Conservation (phyloP, 768 basidiomycete species). For the Trametes meyenii region DNA sequence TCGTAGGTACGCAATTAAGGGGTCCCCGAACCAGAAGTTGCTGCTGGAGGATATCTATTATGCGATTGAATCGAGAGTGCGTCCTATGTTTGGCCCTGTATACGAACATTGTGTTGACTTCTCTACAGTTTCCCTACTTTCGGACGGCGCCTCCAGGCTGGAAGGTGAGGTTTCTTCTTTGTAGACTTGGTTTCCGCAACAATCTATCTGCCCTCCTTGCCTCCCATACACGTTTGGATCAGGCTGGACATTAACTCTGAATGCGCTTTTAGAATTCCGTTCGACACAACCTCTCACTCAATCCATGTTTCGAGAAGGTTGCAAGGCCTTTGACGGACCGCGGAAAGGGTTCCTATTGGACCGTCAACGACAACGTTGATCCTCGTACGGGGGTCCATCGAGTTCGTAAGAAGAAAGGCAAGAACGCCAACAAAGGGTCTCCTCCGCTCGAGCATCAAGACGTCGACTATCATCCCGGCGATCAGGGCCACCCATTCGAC, state of each 20-base stretch:
- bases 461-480: constrained; percentile 63
- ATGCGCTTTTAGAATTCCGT: constrained; percentile 79
- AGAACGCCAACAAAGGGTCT: constrained; percentile 51
- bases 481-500: constrained; percentile 47
- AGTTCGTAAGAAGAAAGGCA: constrained; percentile 84
- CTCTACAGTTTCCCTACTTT: constrained; percentile 81
- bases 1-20: constrained; percentile 85
- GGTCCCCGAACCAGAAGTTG: constrained; percentile 84
- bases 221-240: not conserved
- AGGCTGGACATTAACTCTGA: constrained; percentile 50
- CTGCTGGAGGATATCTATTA: constrained; percentile 90
- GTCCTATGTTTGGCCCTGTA: constrained; percentile 33
- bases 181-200: not conserved
- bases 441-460: constrained; percentile 52
- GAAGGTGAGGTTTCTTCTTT: constrained; percentile 62
- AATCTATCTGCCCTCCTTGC: too few species aligned
- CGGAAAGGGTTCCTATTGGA: constrained; percentile 92
- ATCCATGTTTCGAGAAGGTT: constrained; percentile 90
- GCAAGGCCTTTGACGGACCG: constrained; percentile 90
- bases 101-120: constrained; percentile 22
- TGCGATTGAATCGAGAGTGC: constrained; percentile 84
- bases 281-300: constrained; percentile 86
- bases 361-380: constrained; percentile 87
- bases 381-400: constrained; percentile 89
- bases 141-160: constrained; percentile 86